Conservation (phyloP, 345 rosid species). For the Linum trigynum region DNA sequence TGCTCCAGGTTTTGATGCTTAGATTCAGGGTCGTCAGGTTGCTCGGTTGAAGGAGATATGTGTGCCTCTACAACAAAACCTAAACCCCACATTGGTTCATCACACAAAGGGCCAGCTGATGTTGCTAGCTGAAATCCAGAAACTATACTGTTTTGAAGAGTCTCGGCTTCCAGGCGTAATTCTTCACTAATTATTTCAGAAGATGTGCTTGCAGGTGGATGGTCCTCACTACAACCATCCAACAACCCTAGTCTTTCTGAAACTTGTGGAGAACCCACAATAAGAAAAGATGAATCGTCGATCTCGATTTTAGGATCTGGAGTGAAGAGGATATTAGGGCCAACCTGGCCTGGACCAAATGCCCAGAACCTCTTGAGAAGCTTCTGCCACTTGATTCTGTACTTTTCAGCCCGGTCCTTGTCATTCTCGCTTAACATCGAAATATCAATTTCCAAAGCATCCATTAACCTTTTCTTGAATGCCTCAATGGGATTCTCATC, state of each 20-base stretch:
- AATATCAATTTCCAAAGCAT: conserved; percentile 48
- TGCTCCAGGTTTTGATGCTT: conserved; percentile 45
- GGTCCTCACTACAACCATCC: conserved; percentile 23
- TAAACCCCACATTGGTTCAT: conserved; percentile 91
- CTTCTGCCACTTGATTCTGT: conserved; percentile 57
- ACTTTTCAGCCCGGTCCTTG: conserved; percentile 49
- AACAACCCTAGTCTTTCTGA: conserved; percentile 64
- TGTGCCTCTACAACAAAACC: conserved; percentile 60
- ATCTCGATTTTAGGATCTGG: conserved; percentile 40
- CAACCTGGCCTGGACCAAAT: conserved; percentile 84
- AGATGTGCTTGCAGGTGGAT: conserved; percentile 17
- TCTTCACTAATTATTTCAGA: conserved; percentile 27
- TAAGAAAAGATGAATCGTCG: conserved; percentile 35
- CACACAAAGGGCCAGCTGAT: conserved; percentile 80
- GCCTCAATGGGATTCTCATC: conserved; percentile 48
- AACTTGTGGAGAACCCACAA: conserved; percentile 57
- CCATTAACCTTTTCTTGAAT: conserved; percentile 40
- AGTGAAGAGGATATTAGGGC: conserved; percentile 80
- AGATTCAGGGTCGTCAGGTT: conserved; percentile 28
- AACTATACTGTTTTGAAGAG: conserved; percentile 63
- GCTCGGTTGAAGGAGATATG: conserved; percentile 30
- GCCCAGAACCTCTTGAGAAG: conserved; percentile 77
- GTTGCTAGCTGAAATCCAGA: conserved; percentile 87
- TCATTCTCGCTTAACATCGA: conserved; percentile 37
- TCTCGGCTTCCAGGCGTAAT: conserved; percentile 39